Evolutionary conservation across 2,329 filamentous ascomycete species (phyloP), one percentile per base, ranked within the genome.

Genomic region (Neoarthrinium moseri): DNA sequence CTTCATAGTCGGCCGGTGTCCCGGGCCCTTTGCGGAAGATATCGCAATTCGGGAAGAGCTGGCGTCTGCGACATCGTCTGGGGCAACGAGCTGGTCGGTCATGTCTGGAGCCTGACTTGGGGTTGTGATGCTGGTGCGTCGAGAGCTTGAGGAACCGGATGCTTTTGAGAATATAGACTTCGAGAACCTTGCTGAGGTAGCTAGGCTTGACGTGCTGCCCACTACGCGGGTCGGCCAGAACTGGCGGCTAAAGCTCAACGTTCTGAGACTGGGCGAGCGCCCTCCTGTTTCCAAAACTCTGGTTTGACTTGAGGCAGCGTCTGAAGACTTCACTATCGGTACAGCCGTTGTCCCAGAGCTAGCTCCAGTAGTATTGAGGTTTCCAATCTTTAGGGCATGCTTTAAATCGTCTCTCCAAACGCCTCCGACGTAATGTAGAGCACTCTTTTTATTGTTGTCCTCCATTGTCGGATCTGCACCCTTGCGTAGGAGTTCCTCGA

Each of bases 401-500:
- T 40, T 40, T 15, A 40, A 12, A 17, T 27, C 24, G 15, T 23
- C 17, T 12, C 18, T 17, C 37, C 37, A 40, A 26, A 40, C 18
- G 6, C 37, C 37, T 27, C 37, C 37, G n/a, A 40, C 37, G 21
- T 40, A 40, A 22, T 23, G 32, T n/a, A 43, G 13, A 13, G 40
- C 40, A 4, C 26, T 43, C 21, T 43, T 43, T 22, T 29, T 29
- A 6, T 26, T 43, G 18, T 43, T 43, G 40, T 43, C 40, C 15
- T 24, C 37, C n/a, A 40, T 5, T 12, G 40, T 8, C 5, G 40
- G 40, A n/a, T 43, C 40, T 10, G 40, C 40, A 15, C 40, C 40
- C 15, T 43, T 32, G 17, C 29, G 32, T 7, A 43, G 5, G 4
- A 43, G 27, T 22, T 22, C 13, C 21, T 43, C 26, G 6, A 43